Percentiles rank a stretch among this genome's conserved stretches.
phyloP scores from a whole-genome alignment of 2,329 filamentous ascomycete genomes.

The Colletotrichum somersetense region DNA sequence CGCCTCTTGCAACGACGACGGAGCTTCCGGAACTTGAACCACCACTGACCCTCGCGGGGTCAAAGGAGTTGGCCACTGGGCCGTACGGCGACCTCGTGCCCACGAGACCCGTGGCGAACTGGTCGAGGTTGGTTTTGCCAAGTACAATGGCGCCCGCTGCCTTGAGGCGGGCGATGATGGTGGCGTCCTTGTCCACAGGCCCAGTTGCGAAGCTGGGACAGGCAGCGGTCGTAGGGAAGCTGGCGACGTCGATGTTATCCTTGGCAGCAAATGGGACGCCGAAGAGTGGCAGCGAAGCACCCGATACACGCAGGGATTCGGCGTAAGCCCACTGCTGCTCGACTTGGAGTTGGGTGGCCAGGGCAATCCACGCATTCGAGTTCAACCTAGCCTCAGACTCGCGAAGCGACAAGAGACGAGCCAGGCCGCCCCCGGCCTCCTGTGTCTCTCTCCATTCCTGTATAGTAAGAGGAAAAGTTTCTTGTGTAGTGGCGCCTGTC shows the following conservation, averaged over 20 bases:
- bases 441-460: slow-evolving; percentile 47
- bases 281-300: slow-evolving; percentile 61
- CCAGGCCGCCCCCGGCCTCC: slow-evolving; percentile 45
- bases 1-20: slow-evolving; percentile 65
- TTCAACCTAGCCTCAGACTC: slow-evolving; percentile 44
- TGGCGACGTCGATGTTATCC: slow-evolving; percentile 67
- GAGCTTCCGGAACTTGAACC: slow-evolving; percentile 71
- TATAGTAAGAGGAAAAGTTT: slow-evolving; percentile 42
- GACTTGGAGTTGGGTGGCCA: slow-evolving; percentile 49
- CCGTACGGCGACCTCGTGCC: slow-evolving; percentile 72
- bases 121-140: slow-evolving; percentile 72
- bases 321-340: slow-evolving; percentile 51
- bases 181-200: slow-evolving; percentile 59
- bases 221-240: slow-evolving; percentile 65
- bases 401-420: slow-evolving; percentile 46
- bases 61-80: slow-evolving; percentile 65
- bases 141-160: slow-evolving; percentile 67
- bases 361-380: slow-evolving; percentile 50
- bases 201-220: slow-evolving; percentile 62
- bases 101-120: slow-evolving; percentile 72
- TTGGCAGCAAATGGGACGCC: slow-evolving; percentile 70
- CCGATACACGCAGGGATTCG: slow-evolving; percentile 57
- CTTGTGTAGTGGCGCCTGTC: slow-evolving; percentile 32
- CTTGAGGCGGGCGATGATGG: slow-evolving; percentile 62
- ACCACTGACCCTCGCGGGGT: slow-evolving; percentile 54